phyloP scores from a whole-genome alignment of 2,329 filamentous ascomycete species.

The Diplodia seriata region DNA sequence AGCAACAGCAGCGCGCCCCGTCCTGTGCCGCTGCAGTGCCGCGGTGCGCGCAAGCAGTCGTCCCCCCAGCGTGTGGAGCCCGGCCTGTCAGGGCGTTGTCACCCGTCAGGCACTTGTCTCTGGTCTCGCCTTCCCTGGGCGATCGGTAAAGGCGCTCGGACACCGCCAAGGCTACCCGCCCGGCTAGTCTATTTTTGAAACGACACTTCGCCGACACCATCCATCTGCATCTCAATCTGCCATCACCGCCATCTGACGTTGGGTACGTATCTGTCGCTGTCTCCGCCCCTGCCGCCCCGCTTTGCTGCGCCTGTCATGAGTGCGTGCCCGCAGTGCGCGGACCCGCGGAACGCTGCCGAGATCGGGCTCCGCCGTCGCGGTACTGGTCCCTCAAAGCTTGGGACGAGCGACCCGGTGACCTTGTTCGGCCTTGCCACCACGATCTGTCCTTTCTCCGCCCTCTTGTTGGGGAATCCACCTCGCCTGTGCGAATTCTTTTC shows the following conservation, averaged over 20 bases:
- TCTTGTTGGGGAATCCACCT: not conserved
- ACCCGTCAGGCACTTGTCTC: conserved; percentile 29
- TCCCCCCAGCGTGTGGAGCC: conserved; percentile 16
- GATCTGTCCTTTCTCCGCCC: not conserved
- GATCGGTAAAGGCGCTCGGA: conserved; percentile 24
- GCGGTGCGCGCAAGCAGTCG: conserved; percentile 21
- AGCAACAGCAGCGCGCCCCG: conserved; percentile 20
- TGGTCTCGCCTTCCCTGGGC: conserved; percentile 30
- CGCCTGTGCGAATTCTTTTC: not conserved
- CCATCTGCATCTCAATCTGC: conserved; percentile 11
- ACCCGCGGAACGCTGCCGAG: conserved; percentile 5
- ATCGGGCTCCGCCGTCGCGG: conserved; percentile 6
- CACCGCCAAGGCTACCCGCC: conserved; percentile 21
- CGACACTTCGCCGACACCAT: conserved; percentile 12
- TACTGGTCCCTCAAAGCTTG: conserved; percentile 16
- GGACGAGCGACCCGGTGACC: not conserved
- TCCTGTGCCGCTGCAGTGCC: conserved; percentile 19
- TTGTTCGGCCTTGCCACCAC: not conserved
- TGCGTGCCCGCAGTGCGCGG: not conserved
- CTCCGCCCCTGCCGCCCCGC: not conserved
- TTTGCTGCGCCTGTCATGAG: not conserved
- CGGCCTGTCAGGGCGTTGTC: conserved; percentile 25
- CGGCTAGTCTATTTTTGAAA: conserved; percentile 28
- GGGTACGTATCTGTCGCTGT: conserved; percentile 20
- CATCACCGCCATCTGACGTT: conserved; percentile 8